Evolutionary conservation across 306 rosid species (phyloP).

Genomic region (Lathyrus sativus): DNA sequence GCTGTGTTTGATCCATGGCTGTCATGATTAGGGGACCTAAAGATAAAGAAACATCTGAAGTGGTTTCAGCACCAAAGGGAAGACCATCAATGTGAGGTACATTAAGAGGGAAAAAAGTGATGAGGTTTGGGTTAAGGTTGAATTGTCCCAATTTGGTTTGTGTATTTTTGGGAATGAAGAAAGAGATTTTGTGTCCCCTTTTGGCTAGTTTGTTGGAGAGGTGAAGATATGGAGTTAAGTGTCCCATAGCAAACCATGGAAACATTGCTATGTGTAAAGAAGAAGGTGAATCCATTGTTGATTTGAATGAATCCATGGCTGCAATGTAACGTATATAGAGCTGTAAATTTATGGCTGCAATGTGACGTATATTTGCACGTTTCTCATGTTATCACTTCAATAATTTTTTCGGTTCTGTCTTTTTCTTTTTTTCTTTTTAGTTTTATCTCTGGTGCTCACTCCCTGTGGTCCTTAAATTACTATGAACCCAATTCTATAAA

Average conservation of each 20-base stretch:
- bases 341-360: too few species aligned
- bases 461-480: too few species aligned
- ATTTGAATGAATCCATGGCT: slow-evolving; percentile 19
- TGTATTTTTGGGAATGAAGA: slow-evolving; percentile 38
- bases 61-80: slow-evolving; percentile 34
- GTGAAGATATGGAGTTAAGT: slow-evolving; percentile 40
- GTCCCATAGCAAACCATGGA: slow-evolving; percentile 52
- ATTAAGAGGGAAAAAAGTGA: slow-evolving; percentile 28
- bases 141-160: slow-evolving; percentile 28
- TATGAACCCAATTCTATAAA: too few species aligned
- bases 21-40: slow-evolving; percentile 32
- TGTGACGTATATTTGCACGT: too few species aligned
- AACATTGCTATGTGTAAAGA: slow-evolving; percentile 43
- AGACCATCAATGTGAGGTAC: slow-evolving; percentile 42
- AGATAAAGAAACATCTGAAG: slow-evolving; percentile 35
- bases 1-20: slow-evolving; percentile 40
- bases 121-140: slow-evolving; percentile 38
- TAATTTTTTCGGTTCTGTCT: too few species aligned
- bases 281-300: not conserved
- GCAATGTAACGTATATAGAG: too few species aligned
- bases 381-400: too few species aligned
- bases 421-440: too few species aligned
- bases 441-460: too few species aligned
- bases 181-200: slow-evolving; percentile 42
- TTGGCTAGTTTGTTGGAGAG: slow-evolving; percentile 44